Evolutionary conservation across 2,329 filamentous ascomycete species (phyloP), one percentile per base, ranked within the genome.

Genomic region (Alternaria sp.): DNA sequence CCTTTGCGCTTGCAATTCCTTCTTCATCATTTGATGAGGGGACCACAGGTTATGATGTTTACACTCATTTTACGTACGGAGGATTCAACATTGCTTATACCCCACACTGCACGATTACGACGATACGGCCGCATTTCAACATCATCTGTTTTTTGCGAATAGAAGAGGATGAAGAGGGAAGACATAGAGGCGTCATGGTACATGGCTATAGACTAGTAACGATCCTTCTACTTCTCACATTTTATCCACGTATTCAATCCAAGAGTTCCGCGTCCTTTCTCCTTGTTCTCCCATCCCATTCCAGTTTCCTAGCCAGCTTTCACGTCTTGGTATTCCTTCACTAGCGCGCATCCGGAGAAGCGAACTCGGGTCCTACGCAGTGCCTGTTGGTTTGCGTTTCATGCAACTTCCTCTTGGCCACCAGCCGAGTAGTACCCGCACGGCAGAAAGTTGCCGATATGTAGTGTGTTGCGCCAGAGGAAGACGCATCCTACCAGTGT

Each of bases 41-140:
- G n/a, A n/a, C n/a, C n/a, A n/a, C 5, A 52, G 49, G 21, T 17
- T 13, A 36, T 13, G 19, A n/a, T 36, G 32, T 17, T 21, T 10
- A 49, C 52, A 15, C 30, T 43, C 49, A 15, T 44, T 21, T 50
- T 2, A 59, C 21, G 15, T 5, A 54, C 32, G 19, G 40, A 32
- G 23, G 26, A 54, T 36, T 28, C 40, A 23, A 50, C 32, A 50
- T 57, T 46, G 50, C 21, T 60, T 61, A 64, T 64, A 64, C 57
- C 61, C 61, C 43, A 26, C 9, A 25, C 44, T 21, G 17, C 51
- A 36, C 28, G 28, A 49, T 47, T 17, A 63, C 21, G 57, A 64
- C 43, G 61, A 54, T 19, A 61, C 52, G 57, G 26, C 57, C 15
- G 25, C 3, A 54, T 12, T 23, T 50, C 28, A 36, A 21, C 8